Conservation (phyloP, 2,329 filamentous ascomycete species). For the Aspergillus sp. region DNA sequence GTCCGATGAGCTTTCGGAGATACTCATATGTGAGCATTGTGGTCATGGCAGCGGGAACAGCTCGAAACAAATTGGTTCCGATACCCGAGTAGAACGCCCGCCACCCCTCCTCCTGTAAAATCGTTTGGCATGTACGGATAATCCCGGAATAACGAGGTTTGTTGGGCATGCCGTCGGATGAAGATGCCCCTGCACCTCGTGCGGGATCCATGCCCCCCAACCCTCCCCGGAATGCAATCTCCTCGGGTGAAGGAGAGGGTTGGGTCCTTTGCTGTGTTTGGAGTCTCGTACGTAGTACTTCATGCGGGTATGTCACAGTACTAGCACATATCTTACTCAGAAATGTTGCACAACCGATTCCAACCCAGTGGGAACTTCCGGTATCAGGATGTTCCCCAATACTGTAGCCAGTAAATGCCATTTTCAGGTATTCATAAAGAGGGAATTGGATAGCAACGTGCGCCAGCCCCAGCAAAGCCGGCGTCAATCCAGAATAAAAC, state of each 20-base stretch:
- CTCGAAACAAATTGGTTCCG: slow-evolving; percentile 95
- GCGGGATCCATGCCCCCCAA: slow-evolving; percentile 45
- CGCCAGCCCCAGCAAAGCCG: slow-evolving; percentile 84
- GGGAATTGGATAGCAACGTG: slow-evolving; percentile 98
- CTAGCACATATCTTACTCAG: slow-evolving; percentile 93
- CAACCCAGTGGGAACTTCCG: slow-evolving; percentile 71
- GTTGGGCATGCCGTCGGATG: slow-evolving; percentile 60
- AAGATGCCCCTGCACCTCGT: slow-evolving; percentile 43
- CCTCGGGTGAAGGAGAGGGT: slow-evolving; percentile 48
- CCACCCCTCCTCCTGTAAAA: slow-evolving; percentile 90
- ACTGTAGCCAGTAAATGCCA: slow-evolving; percentile 80
- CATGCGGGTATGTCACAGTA: slow-evolving; percentile 93
- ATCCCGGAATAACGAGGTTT: slow-evolving; percentile 70
- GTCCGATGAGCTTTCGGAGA: slow-evolving; percentile 55
- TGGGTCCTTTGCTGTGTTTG: slow-evolving; percentile 83
- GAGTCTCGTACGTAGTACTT: slow-evolving; percentile 88
- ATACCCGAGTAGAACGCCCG: slow-evolving; percentile 95
- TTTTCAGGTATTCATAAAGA: slow-evolving; percentile 90
- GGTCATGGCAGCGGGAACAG: slow-evolving; percentile 91
- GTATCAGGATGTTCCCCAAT: slow-evolving; percentile 71
- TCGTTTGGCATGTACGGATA: slow-evolving; percentile 76
- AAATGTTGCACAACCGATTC: slow-evolving; percentile 84
- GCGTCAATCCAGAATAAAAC: slow-evolving; percentile 93
- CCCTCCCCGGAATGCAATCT: slow-evolving; percentile 49
- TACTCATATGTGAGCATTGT: slow-evolving; percentile 98